These are phyloP conservation scores for Mortierella hygrophila DNA, from an alignment of 192 early-diverging fungal species.

Conservation along the genomic window DNA sequence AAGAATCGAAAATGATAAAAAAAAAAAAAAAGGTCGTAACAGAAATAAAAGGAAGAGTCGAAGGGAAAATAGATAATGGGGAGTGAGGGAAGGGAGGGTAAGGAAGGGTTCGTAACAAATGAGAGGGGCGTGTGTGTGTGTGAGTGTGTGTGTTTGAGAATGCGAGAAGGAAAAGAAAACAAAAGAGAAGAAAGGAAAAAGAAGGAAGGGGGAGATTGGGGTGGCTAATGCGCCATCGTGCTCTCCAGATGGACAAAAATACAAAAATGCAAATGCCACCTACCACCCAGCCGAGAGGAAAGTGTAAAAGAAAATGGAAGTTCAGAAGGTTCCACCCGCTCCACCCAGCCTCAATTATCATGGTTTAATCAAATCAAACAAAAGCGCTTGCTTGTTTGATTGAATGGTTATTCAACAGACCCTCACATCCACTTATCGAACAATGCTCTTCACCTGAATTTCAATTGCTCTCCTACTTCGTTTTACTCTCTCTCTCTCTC, in stretches of 20 bases:
- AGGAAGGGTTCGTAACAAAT: neutral
- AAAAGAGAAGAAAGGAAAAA: neutral
- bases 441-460: neutral
- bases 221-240: neutral
- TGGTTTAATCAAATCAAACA: neutral
- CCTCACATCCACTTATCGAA: neutral
- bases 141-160: neutral
- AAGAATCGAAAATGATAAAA: neutral
- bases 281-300: too few species aligned
- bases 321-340: neutral
- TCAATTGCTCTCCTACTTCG: neutral
- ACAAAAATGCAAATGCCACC: too few species aligned
- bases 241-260: neutral
- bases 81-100: constrained; percentile 2
- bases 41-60: neutral
- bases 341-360: neutral
- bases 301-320: too few species aligned
- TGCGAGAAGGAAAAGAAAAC: neutral
- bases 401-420: neutral
- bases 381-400: neutral
- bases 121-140: neutral
- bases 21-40: neutral
- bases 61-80: neutral
- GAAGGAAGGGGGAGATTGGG: neutral
- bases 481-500: neutral